A percentile compares a stretch with the other conserved stretches of the same genome.
Conservation (phyloP, 1,284 basidiomycete genomes). For the Schizophyllum amplum region DNA sequence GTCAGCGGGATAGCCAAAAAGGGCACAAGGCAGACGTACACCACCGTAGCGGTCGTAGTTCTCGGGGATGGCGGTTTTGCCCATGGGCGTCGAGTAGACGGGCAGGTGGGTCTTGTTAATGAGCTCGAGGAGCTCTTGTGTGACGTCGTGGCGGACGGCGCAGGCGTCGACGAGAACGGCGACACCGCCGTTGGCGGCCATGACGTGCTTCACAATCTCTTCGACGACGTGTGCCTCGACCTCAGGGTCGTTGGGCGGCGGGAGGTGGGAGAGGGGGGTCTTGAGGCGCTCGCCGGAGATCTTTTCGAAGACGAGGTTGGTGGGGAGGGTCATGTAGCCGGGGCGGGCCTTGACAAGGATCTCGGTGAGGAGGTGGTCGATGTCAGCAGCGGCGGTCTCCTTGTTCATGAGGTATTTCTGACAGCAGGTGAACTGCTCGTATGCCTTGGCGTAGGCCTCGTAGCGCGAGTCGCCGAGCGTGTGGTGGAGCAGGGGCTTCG, state of each 20-base stretch:
- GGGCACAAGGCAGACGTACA: conserved; percentile 35
- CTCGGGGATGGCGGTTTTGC: conserved; percentile 79
- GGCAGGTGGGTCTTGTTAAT: conserved; percentile 67
- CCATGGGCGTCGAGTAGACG: conserved; percentile 83
- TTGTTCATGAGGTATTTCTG: conserved; percentile 54
- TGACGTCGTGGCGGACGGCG: conserved; percentile 72
- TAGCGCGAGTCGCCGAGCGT: conserved; percentile 83
- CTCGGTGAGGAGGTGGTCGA: conserved; percentile 74
- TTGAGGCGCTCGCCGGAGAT: conserved; percentile 62
- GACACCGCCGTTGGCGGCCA: conserved; percentile 55
- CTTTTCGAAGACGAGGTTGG: conserved; percentile 68
- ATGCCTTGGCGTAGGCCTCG: conserved; percentile 74
- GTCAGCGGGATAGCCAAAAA: background rate
- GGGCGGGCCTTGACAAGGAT: conserved; percentile 73
- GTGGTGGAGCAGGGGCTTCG: conserved; percentile 71
- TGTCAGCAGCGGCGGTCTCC: conserved; percentile 53
- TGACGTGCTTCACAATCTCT: conserved; percentile 60
- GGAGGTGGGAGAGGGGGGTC: conserved; percentile 47
- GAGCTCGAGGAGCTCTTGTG: conserved; percentile 62
- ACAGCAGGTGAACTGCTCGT: conserved; percentile 68
- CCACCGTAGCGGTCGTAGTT: conserved; percentile 82
- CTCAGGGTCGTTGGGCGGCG: conserved; percentile 46
- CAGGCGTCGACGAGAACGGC: conserved; percentile 88
- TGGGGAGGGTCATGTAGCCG: conserved; percentile 85
- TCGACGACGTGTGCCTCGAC: conserved; percentile 69